Evolutionary conservation across 202 grass and related monocot genomes (phyloP).

Genomic region (Saccharum hybrid): DNA sequence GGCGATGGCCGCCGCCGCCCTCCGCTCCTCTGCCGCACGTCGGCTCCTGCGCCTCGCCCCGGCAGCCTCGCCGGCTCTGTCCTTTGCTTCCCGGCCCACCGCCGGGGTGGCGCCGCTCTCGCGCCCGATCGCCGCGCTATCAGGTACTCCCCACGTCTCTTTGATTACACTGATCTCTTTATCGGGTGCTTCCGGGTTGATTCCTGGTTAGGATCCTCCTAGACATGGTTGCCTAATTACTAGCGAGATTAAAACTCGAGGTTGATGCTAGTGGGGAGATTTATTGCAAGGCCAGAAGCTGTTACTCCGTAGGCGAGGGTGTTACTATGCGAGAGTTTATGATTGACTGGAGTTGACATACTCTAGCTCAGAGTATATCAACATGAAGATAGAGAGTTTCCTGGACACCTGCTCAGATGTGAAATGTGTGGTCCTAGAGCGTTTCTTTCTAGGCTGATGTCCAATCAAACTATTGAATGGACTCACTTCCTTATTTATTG

Average conservation of each 20-base stretch:
- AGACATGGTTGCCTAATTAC: neutral
- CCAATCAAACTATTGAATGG: constrained; percentile 3
- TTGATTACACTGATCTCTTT: neutral
- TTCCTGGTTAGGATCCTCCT: constrained; percentile 31
- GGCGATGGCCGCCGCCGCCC: constrained; percentile 66
- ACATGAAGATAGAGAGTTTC: neutral
- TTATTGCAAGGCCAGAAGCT: neutral
- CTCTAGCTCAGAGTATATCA: neutral
- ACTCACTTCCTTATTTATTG: neutral
- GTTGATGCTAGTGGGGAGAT: neutral
- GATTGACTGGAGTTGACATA: neutral
- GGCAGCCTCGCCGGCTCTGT: constrained; percentile 39
- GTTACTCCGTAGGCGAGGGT: neutral
- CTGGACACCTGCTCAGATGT: neutral
- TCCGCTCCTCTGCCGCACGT: constrained; percentile 57
- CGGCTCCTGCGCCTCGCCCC: constrained; percentile 47
- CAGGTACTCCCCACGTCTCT: constrained; percentile 39
- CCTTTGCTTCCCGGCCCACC: constrained; percentile 16
- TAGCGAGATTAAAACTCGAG: neutral
- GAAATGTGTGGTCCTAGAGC: neutral
- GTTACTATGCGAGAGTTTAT: neutral
- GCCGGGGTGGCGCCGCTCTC: constrained; percentile 27
- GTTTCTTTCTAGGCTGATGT: neutral
- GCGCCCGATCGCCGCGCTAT: constrained; percentile 48
- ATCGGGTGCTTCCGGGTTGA: neutral